These are phyloP conservation scores for Phytopythium kandeliae DNA, from an alignment of 352 stramenopile species.

Conservation along the genomic window DNA sequence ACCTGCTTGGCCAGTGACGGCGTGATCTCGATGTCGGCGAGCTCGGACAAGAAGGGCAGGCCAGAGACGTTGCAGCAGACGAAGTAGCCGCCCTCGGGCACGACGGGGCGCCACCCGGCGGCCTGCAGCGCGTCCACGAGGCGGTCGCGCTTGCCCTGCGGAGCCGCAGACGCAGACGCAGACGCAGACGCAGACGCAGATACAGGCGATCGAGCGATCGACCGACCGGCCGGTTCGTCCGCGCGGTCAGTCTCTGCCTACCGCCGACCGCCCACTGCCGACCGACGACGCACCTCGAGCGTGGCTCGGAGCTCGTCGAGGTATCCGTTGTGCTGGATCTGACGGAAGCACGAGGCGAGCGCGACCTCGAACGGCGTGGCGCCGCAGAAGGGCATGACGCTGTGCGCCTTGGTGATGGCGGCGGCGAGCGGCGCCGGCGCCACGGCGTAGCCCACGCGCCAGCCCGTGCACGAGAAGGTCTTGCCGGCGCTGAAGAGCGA, in stretches of 20 bases:
- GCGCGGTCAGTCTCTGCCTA: too few species aligned
- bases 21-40: conserved; percentile 44
- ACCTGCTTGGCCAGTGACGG: conserved; percentile 56
- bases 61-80: conserved; percentile 84
- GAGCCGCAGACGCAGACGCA: not conserved
- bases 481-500: conserved; percentile 93
- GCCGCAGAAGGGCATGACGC: conserved; percentile 91
- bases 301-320: conserved; percentile 63
- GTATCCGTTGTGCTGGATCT: conserved; percentile 87
- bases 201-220: too few species aligned
- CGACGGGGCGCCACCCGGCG: conserved; percentile 86
- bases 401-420: conserved; percentile 76
- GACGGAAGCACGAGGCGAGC: conserved; percentile 82
- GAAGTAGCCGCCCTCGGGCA: conserved; percentile 95
- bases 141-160: conserved; percentile 77
- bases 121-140: conserved; percentile 77
- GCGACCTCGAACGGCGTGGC: conserved; percentile 93
- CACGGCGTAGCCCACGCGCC: conserved; percentile 86
- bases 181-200: too few species aligned
- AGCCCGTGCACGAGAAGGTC: conserved; percentile 93
- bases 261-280: too few species aligned
- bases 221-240: too few species aligned
- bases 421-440: conserved; percentile 42
- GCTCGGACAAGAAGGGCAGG: conserved; percentile 70
- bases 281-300: conserved; percentile 25